Conservation (phyloP, 2,329 filamentous ascomycete genomes). For the Boeremia exigua region DNA sequence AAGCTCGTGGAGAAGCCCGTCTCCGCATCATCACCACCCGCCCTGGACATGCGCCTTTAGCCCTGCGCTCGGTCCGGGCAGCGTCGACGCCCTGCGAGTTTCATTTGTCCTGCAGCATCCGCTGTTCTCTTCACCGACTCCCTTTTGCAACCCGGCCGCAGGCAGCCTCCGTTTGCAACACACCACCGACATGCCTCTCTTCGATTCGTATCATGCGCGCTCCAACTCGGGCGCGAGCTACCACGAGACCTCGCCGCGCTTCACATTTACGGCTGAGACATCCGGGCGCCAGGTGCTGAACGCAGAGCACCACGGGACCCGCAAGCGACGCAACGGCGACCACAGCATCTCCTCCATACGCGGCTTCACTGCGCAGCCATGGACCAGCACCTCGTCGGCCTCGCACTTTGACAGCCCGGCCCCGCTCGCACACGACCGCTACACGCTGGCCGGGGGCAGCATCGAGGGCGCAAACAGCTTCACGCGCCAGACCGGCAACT, state of each 20-base stretch:
- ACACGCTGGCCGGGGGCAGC: constrained; percentile 56
- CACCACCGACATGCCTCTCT: constrained; percentile 37
- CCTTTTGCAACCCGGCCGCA: constrained; percentile 24
- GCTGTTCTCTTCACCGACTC: constrained; percentile 16
- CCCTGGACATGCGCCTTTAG: constrained; percentile 30
- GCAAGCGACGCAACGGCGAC: constrained; percentile 36
- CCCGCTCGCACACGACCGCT: constrained; percentile 59
- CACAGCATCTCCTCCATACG: constrained; percentile 21
- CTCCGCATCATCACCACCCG: constrained; percentile 19
- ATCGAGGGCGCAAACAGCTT: constrained; percentile 55
- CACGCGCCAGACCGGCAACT: constrained; percentile 47
- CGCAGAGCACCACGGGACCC: constrained; percentile 37
- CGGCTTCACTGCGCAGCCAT: constrained; percentile 22
- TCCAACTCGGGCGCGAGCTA: constrained; percentile 22
- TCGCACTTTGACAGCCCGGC: constrained; percentile 46
- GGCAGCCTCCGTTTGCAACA: constrained; percentile 30
- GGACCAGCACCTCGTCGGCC: constrained; percentile 30
- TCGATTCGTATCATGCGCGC: constrained; percentile 30
- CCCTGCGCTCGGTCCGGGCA: constrained; percentile 8
- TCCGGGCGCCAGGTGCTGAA: constrained; percentile 38
- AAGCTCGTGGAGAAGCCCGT: constrained; percentile 11
- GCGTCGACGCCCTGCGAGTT: constrained; percentile 1
- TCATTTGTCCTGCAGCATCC: background rate
- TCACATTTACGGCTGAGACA: constrained; percentile 34
- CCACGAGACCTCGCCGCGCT: constrained; percentile 33